Percentiles rank a stretch among this genome's conserved stretches.
phyloP scores from a whole-genome alignment of 257 asterid genomes.

The Voacanga thouarsii region DNA sequence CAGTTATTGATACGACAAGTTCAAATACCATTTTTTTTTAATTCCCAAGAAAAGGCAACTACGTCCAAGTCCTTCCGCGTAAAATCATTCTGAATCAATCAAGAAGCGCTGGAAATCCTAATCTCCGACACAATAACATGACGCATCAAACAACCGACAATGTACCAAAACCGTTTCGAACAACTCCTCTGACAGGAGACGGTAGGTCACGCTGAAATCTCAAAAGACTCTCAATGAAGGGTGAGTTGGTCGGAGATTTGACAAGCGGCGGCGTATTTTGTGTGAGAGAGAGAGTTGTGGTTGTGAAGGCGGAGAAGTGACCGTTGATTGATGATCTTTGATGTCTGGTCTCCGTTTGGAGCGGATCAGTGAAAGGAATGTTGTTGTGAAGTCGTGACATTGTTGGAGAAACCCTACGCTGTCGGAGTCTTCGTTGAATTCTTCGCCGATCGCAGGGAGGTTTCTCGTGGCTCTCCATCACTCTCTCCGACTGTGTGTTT shows the following conservation, averaged over 20 bases:
- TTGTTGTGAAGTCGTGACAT: constrained; percentile 46
- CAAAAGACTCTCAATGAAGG: neutral
- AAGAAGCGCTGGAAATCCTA: neutral
- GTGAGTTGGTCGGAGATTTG: constrained; percentile 5
- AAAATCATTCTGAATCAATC: neutral
- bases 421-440: constrained; percentile 56
- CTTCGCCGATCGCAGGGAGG: constrained; percentile 41
- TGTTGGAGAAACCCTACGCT: constrained; percentile 43
- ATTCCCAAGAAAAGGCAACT: constrained; percentile 8
- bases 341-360: constrained; percentile 14
- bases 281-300: neutral
- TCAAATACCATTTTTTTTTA: constrained; percentile 19
- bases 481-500: neutral
- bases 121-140: neutral
- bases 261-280: neutral
- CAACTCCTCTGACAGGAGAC: constrained; percentile 2
- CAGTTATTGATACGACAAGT: neutral
- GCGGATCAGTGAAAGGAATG: constrained; percentile 36
- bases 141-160: neutral
- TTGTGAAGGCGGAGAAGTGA: neutral
- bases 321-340: constrained; percentile 26
- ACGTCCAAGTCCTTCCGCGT: constrained; percentile 7
- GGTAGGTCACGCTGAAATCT: constrained; percentile 8
- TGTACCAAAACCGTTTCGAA: neutral
- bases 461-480: constrained; percentile 27